Evolutionary conservation across 306 rosid species (phyloP).

Genomic region (Boehmeria nivea): DNA sequence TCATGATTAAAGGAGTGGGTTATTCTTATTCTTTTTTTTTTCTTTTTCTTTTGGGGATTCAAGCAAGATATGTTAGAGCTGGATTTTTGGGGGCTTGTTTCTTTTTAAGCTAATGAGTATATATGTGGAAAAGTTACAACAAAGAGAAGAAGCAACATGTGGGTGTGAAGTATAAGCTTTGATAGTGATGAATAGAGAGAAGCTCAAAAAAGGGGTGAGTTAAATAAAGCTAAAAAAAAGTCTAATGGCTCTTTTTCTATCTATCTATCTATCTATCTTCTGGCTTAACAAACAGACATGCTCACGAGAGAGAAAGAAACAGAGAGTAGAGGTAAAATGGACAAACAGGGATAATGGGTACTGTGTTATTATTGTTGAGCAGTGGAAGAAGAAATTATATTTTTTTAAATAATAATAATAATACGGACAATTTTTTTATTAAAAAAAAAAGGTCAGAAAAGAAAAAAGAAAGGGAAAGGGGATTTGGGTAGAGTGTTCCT

Average conservation of each 20-base stretch:
- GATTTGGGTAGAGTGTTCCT: slow-evolving; percentile 44
- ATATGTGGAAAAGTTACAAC: slow-evolving; percentile 14
- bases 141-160: slow-evolving; percentile 1
- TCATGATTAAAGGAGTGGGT: slow-evolving; percentile 14
- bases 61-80: no score
- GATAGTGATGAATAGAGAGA: not conserved
- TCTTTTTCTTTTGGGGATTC: not conserved
- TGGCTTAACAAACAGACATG: slow-evolving; percentile 35
- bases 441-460: slow-evolving; percentile 17
- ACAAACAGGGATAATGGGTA: slow-evolving; percentile 16
- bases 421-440: no score
- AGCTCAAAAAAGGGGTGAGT: not conserved
- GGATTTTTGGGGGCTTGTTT: not conserved
- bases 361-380: slow-evolving; percentile 10
- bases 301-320: slow-evolving; percentile 27
- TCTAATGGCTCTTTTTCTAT: not conserved
- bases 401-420: not conserved
- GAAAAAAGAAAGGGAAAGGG: slow-evolving; percentile 15
- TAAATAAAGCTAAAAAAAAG: slow-evolving; percentile 1
- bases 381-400: slow-evolving; percentile 18
- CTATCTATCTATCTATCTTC: slow-evolving; percentile 16
- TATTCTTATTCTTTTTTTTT: not conserved
- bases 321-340: slow-evolving; percentile 25
- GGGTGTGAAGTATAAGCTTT: slow-evolving; percentile 2
- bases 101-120: not conserved